Conservation (phyloP, 495 filamentous ascomycete species). For the Tetracladium setigerum region DNA sequence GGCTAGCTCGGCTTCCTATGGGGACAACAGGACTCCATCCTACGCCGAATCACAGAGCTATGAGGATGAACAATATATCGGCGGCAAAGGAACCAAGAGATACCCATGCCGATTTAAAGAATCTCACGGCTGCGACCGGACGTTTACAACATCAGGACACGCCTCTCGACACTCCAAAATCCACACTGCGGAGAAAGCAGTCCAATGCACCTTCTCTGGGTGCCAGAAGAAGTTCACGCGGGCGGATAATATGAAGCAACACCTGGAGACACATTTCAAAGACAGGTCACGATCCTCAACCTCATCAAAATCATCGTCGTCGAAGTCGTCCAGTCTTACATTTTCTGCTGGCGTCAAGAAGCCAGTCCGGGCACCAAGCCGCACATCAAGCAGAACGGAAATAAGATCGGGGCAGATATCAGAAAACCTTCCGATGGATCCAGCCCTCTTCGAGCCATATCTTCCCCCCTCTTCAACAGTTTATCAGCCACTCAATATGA, state of each 20-base stretch:
- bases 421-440: conserved; percentile 4
- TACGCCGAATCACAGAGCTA: conserved; percentile 9
- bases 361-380: not conserved
- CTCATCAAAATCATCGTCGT: not conserved
- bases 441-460: conserved; percentile 3
- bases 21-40: conserved; percentile 1
- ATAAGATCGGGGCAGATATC: not conserved
- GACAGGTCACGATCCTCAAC: conserved; percentile 30
- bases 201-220: conserved; percentile 64
- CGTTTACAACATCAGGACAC: conserved; percentile 93
- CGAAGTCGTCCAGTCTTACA: conserved; percentile 6
- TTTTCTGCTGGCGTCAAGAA: conserved; percentile 11
- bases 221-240: conserved; percentile 93
- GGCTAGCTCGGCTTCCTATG: not conserved
- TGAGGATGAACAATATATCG: conserved; percentile 9
- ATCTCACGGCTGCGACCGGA: conserved; percentile 64
- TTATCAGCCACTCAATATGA: not conserved
- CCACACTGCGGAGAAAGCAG: conserved; percentile 92
- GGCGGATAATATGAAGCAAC: conserved; percentile 98
- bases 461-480: not conserved
- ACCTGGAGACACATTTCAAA: conserved; percentile 79
- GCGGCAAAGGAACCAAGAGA: conserved; percentile 36
- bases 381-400: conserved; percentile 10
- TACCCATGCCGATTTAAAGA: conserved; percentile 60
- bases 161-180: conserved; percentile 95